A percentile compares a stretch with the other conserved stretches of the same genome.
These are phyloP conservation scores for Vanderwaltozyma tropicalis DNA, from an alignment of 805 yeast species.

Conservation along the genomic window DNA sequence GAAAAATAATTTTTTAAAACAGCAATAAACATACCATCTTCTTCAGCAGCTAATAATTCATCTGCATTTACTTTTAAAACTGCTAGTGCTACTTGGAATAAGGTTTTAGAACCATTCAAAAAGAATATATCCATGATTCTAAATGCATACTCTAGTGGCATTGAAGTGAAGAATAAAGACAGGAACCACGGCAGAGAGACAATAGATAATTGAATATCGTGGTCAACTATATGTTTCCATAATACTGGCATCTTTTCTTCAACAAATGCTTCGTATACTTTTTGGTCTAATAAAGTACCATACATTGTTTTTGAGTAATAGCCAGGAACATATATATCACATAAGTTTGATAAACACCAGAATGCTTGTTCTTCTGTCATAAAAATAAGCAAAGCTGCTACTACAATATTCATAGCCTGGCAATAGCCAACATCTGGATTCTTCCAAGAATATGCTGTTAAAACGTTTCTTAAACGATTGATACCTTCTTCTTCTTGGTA, in stretches of 20 bases:
- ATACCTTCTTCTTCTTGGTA: slow-evolving; percentile 85
- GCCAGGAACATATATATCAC: slow-evolving; percentile 85
- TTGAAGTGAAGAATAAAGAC: slow-evolving; percentile 77
- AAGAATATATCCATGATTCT: slow-evolving; percentile 85
- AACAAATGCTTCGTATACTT: slow-evolving; percentile 83
- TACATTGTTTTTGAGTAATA: slow-evolving; percentile 96
- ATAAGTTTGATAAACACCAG: slow-evolving; percentile 75
- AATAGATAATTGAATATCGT: slow-evolving; percentile 86
- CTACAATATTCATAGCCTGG: slow-evolving; percentile 95
- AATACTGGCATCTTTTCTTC: slow-evolving; percentile 81
- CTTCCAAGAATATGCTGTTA: slow-evolving; percentile 93
- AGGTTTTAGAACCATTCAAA: slow-evolving; percentile 76
- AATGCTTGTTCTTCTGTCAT: slow-evolving; percentile 97
- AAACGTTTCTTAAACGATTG: slow-evolving; percentile 68
- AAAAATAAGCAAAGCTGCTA: slow-evolving; percentile 65
- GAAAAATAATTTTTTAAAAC: slow-evolving; percentile 75
- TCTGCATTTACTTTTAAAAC: slow-evolving; percentile 85
- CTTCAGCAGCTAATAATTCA: slow-evolving; percentile 63
- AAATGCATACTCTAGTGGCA: slow-evolving; percentile 91
- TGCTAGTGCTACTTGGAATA: slow-evolving; percentile 90
- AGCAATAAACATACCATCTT: slow-evolving; percentile 86
- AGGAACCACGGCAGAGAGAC: slow-evolving; percentile 95
- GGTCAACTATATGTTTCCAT: slow-evolving; percentile 66
- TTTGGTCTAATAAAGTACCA: slow-evolving; percentile 89
- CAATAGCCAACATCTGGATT: slow-evolving; percentile 97